These are phyloP conservation scores for Austropuccinia psidii DNA, from an alignment of 1,284 basidiomycete genomes.

Conservation along the genomic window DNA sequence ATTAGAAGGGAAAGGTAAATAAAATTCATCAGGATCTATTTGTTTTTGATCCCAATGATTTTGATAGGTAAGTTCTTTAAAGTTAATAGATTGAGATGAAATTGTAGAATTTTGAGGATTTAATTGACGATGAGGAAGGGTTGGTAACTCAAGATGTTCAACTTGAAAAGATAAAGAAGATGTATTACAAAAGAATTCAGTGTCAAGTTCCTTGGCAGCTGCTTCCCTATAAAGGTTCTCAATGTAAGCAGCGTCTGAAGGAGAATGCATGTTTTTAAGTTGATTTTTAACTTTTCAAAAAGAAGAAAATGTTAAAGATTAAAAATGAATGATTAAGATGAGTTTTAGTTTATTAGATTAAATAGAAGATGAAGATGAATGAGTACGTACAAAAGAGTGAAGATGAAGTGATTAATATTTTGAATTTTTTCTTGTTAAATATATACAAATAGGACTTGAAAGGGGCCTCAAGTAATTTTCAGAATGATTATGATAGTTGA, in stretches of 20 bases:
- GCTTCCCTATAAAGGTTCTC: constrained; percentile 11
- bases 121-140: not conserved
- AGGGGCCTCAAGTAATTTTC: too few relatives aligned
- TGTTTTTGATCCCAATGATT: not conserved
- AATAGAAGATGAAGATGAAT: too few relatives aligned
- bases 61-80: not conserved
- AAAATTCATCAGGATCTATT: constrained; percentile 21
- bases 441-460: too few relatives aligned
- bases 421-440: too few relatives aligned
- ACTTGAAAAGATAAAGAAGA: not conserved
- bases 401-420: too few relatives aligned
- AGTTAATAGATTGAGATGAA: too few relatives aligned
- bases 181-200: not conserved
- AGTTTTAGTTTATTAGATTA: too few relatives aligned
- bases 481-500: too few relatives aligned
- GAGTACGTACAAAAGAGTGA: too few relatives aligned
- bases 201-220: not conserved
- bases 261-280: not conserved
- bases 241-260: not conserved
- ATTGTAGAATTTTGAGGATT: not conserved
- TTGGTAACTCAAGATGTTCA: not conserved
- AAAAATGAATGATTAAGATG: too few relatives aligned
- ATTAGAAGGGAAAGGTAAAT: constrained; percentile 3
- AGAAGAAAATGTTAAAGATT: too few relatives aligned
- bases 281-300: too few relatives aligned